These are phyloP conservation scores for Triticum aestivum DNA, from an alignment of 176 grass and related monocot species.

Conservation along the genomic window DNA sequence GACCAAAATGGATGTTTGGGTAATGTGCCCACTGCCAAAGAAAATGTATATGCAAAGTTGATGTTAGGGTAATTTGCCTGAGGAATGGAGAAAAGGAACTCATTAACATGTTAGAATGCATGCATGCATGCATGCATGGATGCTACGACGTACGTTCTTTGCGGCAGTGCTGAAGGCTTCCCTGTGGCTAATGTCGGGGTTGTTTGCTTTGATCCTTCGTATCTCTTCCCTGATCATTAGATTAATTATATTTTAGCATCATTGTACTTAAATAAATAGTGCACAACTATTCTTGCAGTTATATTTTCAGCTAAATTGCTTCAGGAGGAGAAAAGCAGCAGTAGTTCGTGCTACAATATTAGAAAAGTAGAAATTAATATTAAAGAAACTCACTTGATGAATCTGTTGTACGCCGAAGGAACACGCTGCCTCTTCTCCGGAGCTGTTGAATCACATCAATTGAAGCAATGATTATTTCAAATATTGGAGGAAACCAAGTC, in stretches of 20 bases:
- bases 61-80: neutral
- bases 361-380: neutral
- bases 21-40: conserved; percentile 94
- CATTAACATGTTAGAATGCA: neutral
- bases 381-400: conserved; percentile 76
- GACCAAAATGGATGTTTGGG: conserved; percentile 83
- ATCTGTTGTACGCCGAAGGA: conserved; percentile 92
- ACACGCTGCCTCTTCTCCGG: conserved; percentile 91
- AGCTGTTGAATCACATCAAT: conserved; percentile 40
- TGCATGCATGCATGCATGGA: conserved; percentile 13
- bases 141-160: conserved; percentile 76
- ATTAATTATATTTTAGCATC: neutral
- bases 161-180: conserved; percentile 97
- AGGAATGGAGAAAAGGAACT: too few species aligned
- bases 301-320: neutral
- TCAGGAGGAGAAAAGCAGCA: neutral
- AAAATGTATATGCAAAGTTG: neutral
- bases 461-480: neutral
- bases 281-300: neutral
- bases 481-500: neutral
- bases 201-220: conserved; percentile 88
- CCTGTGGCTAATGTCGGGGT: conserved; percentile 91
- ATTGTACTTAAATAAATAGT: neutral
- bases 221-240: conserved; percentile 62
- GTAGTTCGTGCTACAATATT: neutral